Evolutionary conservation across 768 basidiomycete species (phyloP), one percentile per base, ranked within the genome.

Genomic region (Chalciporus piperatus): DNA sequence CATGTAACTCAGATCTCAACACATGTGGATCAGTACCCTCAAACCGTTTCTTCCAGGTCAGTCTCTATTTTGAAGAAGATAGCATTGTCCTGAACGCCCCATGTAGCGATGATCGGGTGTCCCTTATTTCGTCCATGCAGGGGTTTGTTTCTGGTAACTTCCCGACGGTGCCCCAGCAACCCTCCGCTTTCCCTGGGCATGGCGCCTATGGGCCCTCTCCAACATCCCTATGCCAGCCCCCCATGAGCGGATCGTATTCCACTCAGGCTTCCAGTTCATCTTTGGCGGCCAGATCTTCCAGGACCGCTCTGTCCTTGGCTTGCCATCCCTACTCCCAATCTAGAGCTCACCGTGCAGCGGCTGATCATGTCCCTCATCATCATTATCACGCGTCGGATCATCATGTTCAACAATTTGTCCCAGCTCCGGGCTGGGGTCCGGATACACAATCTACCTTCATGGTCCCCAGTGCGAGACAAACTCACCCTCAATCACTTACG

Each of bases 271-370:
- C 47, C 27, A 17, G 32, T 39, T 48, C 30, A 30, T 42, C 52
- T 42, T 27, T 32, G 27, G 54, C 42, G 51, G 53, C 41, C 33
- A 33, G 47, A 48, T 50, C 41, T 40, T 19, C 23, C 45, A 50
- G 33, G 47, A 37, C 41, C 17, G 11, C 45, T 8, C 23, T 42
- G 40, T 44, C 55, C 12, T 16, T 41, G 46, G 54, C 51, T 32
- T 40, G 47, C 30, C 53, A 66, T 13, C 53, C 53, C 16, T 55
- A 60, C 61, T 45, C 41, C 7, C 55, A 48, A 32, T 47, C 56
- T 39, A 64, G 48, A 58, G 46, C 50, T 42, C 33, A 49, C 42
- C 47, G 49, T 65, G 30, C 30, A 32, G 30, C 30, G 11, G 30
- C 4, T 10, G 30, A 32, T 11, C 4, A 32, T 32, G 30, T 32